Evolutionary conservation across 805 yeast genomes (phyloP).

Genomic region (Yarrowia deformans): DNA sequence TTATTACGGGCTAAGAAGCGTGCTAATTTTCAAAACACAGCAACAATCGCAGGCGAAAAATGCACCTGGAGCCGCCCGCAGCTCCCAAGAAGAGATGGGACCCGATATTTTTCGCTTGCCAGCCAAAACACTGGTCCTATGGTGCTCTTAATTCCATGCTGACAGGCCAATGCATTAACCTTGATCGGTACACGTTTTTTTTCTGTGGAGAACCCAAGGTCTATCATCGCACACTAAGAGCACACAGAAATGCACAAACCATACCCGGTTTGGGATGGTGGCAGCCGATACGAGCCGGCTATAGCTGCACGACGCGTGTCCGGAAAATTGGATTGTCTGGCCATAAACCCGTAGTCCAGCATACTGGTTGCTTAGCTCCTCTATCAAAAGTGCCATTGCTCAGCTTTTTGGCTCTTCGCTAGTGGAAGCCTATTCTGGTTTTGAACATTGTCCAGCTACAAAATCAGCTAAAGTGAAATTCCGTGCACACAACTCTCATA

Average conservation of each 20-base stretch:
- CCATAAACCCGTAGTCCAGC: background rate
- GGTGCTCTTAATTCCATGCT: slow-evolving; percentile 11
- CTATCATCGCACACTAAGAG: background rate
- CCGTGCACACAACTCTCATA: background rate
- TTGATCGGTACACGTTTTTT: slow-evolving; percentile 19
- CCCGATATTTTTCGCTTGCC: background rate
- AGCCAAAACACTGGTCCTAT: background rate
- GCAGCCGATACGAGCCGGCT: background rate
- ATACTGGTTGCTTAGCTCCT: background rate
- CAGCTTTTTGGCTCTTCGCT: background rate
- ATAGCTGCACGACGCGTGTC: background rate
- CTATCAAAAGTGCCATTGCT: background rate
- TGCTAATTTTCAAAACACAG: background rate
- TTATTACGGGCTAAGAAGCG: slow-evolving; percentile 11
- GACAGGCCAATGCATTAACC: slow-evolving; percentile 29
- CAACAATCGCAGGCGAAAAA: background rate
- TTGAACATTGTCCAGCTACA: background rate
- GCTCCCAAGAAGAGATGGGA: background rate
- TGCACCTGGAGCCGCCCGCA: slow-evolving; percentile 9
- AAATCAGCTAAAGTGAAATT: slow-evolving; percentile 6
- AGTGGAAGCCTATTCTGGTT: slow-evolving; percentile 3
- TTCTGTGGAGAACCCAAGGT: slow-evolving; percentile 9
- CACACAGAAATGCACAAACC: background rate
- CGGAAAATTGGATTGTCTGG: background rate
- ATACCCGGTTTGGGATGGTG: background rate